Evolutionary conservation across 306 rosid species (phyloP).

Genomic region (Trifolium subterraneum): DNA sequence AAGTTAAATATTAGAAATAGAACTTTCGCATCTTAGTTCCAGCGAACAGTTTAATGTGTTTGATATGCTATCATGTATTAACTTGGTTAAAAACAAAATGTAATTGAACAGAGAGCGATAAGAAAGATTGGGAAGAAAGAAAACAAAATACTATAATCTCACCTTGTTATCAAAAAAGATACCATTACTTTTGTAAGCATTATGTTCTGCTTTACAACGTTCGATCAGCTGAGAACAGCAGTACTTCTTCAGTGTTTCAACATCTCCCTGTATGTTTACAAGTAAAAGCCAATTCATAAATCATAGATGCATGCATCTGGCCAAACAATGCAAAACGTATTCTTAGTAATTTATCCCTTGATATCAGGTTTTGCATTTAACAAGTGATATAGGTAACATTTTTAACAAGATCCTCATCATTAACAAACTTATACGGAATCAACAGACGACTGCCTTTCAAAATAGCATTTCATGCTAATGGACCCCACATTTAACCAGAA

Average conservation of each 20-base stretch:
- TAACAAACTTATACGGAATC: not conserved
- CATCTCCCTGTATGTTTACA: conserved; percentile 65
- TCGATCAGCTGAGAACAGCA: conserved; percentile 82
- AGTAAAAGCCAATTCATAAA: conserved; percentile 45
- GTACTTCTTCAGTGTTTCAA: conserved; percentile 76
- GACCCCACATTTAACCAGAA: not conserved
- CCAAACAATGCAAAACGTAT: conserved; percentile 12
- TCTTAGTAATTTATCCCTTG: conserved; percentile 15
- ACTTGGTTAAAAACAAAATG: conserved; percentile 20
- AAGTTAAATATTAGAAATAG: conserved; percentile 36
- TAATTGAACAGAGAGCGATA: conserved; percentile 25
- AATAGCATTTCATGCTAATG: conserved; percentile 4
- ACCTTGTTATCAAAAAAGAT: conserved; percentile 94
- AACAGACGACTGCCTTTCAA: conserved; percentile 12
- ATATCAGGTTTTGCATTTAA: conserved; percentile 28
- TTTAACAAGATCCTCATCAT: conserved; percentile 4
- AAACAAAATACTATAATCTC: conserved; percentile 6
- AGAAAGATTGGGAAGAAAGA: conserved; percentile 18
- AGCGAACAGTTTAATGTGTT: not conserved
- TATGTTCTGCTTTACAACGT: conserved; percentile 90
- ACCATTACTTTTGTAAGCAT: conserved; percentile 69
- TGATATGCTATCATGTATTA: conserved; percentile 11
- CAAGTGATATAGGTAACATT: conserved; percentile 11
- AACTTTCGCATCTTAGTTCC: not conserved
- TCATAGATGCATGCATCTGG: conserved; percentile 16